Conservation (phyloP, 2,329 filamentous ascomycete species). For the Ophiostoma himal-ulmi region DNA sequence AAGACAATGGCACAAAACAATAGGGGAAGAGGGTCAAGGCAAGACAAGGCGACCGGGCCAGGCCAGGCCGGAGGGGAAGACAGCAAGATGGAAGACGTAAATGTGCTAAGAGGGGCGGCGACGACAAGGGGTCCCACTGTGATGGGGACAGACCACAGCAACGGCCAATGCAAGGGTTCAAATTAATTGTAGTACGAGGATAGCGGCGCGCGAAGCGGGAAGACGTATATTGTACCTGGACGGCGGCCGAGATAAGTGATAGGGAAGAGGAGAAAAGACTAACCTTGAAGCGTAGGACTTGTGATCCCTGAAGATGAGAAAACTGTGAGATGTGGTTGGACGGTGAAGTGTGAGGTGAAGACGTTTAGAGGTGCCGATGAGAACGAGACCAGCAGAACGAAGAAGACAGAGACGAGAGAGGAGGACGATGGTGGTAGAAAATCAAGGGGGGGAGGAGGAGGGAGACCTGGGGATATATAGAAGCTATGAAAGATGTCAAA, state of each 20-base stretch:
- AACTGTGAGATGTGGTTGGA: slow-evolving; percentile 5
- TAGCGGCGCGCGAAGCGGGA: slow-evolving; percentile 14
- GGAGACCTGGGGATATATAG: not conserved
- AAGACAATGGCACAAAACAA: not conserved
- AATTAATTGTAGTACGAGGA: slow-evolving; percentile 12
- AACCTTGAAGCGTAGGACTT: slow-evolving; percentile 13
- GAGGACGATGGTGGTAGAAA: not conserved
- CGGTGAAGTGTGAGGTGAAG: not conserved
- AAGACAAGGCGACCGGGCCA: not conserved
- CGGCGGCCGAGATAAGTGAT: slow-evolving; percentile 18
- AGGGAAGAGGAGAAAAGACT: slow-evolving; percentile 7
- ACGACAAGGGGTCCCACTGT: slow-evolving; percentile 17
- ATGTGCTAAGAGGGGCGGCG: slow-evolving; percentile 10
- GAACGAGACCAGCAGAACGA: not conserved
- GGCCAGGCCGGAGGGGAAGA: not conserved
- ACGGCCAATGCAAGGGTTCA: slow-evolving; percentile 13
- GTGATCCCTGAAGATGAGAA: slow-evolving; percentile 4
- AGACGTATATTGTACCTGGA: slow-evolving; percentile 20
- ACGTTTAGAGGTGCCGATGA: not conserved
- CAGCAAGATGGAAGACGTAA: not conserved
- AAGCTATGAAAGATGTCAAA: not conserved
- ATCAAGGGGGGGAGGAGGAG: not conserved
- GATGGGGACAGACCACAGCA: slow-evolving; percentile 17
- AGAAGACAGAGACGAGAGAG: not conserved
- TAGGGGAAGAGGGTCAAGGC: not conserved